Evolutionary conservation across 208 protist species (phyloP).

Genomic region (Kentomonas sorsogonicus): DNA sequence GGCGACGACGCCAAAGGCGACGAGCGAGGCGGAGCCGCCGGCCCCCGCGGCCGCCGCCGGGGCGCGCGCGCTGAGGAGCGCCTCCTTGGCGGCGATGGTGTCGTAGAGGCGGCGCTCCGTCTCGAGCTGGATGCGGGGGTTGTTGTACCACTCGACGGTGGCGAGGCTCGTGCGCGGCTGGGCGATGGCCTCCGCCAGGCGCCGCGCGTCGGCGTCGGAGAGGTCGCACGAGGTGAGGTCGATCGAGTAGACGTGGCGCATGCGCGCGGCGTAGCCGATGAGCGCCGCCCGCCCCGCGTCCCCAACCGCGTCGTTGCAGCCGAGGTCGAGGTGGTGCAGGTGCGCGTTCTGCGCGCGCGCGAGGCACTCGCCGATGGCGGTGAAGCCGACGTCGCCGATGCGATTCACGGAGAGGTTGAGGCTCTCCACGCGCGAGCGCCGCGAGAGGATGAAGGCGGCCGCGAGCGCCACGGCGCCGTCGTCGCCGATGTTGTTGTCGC

Average conservation of each 20-base stretch:
- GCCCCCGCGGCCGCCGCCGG: conserved; percentile 12
- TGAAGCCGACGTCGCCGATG: conserved; percentile 67
- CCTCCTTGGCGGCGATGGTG: conserved; percentile 37
- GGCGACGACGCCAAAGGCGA: conserved; percentile 12
- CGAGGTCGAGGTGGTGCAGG: conserved; percentile 58
- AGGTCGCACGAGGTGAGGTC: conserved; percentile 77
- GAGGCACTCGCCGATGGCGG: conserved; percentile 66
- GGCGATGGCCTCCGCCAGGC: conserved; percentile 37
- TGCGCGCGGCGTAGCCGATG: conserved; percentile 25
- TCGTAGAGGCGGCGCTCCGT: conserved; percentile 60
- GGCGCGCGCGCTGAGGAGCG: too few species aligned
- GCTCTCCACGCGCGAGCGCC: conserved; percentile 33
- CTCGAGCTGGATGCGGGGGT: conserved; percentile 52
- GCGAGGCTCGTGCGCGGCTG: conserved; percentile 38
- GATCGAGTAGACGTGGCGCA: conserved; percentile 45
- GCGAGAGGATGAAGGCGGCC: conserved; percentile 41
- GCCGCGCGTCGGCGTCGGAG: conserved; percentile 53
- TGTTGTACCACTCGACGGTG: conserved; percentile 80
- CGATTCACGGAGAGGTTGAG: conserved; percentile 79
- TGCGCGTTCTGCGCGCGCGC: conserved; percentile 37
- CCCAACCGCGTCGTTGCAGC: conserved; percentile 60
- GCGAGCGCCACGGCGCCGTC: conserved; percentile 60
- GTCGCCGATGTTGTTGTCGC: conserved; percentile 79
- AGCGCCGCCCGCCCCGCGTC: conserved; percentile 46
- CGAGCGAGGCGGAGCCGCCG: conserved; percentile 10